phyloP scores from a whole-genome alignment of 768 basidiomycete species.

The Tylopilus sp. region DNA sequence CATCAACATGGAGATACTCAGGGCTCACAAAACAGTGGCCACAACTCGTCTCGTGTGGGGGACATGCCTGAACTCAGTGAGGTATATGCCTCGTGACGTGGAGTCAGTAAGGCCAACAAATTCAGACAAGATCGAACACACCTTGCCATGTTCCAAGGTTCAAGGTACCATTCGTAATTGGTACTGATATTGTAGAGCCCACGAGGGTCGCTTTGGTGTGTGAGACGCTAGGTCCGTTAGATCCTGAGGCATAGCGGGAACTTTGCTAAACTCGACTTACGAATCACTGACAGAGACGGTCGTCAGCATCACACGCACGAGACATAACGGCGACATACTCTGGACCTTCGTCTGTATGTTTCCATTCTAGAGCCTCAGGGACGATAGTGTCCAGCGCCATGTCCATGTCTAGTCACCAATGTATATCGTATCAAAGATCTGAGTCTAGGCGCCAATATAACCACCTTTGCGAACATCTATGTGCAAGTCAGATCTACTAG shows the following conservation, averaged over 20 bases:
- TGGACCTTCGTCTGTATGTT: slow-evolving; percentile 87
- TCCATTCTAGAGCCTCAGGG: slow-evolving; percentile 78
- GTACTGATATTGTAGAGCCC: slow-evolving; percentile 77
- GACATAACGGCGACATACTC: slow-evolving; percentile 49
- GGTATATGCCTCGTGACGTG: slow-evolving; percentile 62
- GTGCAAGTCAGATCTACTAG: slow-evolving; percentile 8
- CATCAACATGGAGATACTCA: neutral
- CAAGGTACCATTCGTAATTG: slow-evolving; percentile 74
- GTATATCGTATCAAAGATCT: slow-evolving; percentile 28
- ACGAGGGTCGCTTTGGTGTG: slow-evolving; percentile 89
- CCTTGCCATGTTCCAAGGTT: slow-evolving; percentile 95
- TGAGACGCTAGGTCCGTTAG: slow-evolving; percentile 55
- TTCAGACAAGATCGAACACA: slow-evolving; percentile 22
- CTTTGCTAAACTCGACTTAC: slow-evolving; percentile 44
- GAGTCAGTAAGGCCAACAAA: slow-evolving; percentile 3
- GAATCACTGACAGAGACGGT: slow-evolving; percentile 55
- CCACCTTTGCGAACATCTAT: slow-evolving; percentile 45
- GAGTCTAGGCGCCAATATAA: neutral
- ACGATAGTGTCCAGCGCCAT: slow-evolving; percentile 91
- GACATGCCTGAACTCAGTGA: slow-evolving; percentile 77
- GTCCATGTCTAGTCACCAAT: slow-evolving; percentile 71
- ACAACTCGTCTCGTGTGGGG: slow-evolving; percentile 69
- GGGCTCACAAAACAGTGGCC: slow-evolving; percentile 74
- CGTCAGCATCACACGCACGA: slow-evolving; percentile 2
- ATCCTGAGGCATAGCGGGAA: neutral